Percentiles rank a stretch among this genome's conserved stretches.
Evolutionary conservation across 1,139 yeast species (phyloP).

Genomic region (Pichia sp.): DNA sequence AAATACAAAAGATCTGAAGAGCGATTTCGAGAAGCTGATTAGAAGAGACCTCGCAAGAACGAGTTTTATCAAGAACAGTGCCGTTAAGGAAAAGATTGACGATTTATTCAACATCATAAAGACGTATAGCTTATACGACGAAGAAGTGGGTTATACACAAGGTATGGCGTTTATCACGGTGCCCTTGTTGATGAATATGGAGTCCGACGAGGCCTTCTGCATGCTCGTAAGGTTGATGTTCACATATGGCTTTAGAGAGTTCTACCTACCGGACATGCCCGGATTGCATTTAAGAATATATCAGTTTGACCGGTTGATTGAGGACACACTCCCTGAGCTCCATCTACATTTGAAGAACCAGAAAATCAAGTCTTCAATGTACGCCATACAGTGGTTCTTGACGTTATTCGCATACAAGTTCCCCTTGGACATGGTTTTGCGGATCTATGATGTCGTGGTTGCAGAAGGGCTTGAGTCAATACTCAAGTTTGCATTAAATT

Average conservation of each 20-base stretch:
- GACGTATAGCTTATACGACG: conserved; percentile 80
- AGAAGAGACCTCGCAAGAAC: conserved; percentile 81
- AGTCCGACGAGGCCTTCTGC: conserved; percentile 82
- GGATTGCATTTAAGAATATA: conserved; percentile 81
- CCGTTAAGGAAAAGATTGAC: conserved; percentile 48
- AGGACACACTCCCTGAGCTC: conserved; percentile 62
- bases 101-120: conserved; percentile 72
- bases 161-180: conserved; percentile 94
- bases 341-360: conserved; percentile 75
- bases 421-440: conserved; percentile 76
- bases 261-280: conserved; percentile 88
- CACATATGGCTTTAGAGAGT: conserved; percentile 68
- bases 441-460: conserved; percentile 79
- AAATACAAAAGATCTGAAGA: conserved; percentile 46
- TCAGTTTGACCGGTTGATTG: conserved; percentile 83
- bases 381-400: conserved; percentile 93
- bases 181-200: conserved; percentile 77
- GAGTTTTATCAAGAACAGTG: conserved; percentile 60
- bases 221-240: conserved; percentile 79
- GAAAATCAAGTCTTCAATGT: conserved; percentile 88
- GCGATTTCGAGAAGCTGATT: conserved; percentile 73
- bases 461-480: conserved; percentile 87
- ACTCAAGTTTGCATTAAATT: conserved; percentile 72
- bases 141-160: conserved; percentile 95
- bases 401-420: conserved; percentile 92